Evolutionary conservation across 2,329 filamentous ascomycete species (phyloP), one percentile per base, ranked within the genome.

Genomic region (Epichloe baconii): DNA sequence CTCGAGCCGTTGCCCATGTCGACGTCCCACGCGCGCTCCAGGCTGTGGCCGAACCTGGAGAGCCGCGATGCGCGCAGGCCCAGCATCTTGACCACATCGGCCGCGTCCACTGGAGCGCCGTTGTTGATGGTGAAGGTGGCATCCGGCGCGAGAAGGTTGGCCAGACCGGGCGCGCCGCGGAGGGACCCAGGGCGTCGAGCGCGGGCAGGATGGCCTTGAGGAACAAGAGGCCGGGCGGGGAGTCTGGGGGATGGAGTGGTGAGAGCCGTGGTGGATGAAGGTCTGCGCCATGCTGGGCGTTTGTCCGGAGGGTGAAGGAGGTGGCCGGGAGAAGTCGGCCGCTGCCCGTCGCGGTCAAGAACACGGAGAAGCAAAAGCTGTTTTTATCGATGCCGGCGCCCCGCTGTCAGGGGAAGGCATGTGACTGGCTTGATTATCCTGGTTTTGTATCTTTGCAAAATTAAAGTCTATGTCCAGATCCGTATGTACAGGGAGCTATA

Each of bases 171-270:
- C 8, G 41, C 3, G 36, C 35, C 47, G 38, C 48, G 48, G 54
- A 53, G 17, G 54, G 52, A 19, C 49, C 51, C 12, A 56, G 50
- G 6, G 52, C 49, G 47, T 56, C 54, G 23, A 54, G 53, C 4
- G 52, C 51, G n/a, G 54, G 54, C 8, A 54, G 48, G 26, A 56
- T 45, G 17, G 26, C 34, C 21, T 52, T 51, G 42, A 56, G 51
- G 23, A 56, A 56, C 40, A 54, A 48, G n/a, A 56, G 46, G 10
- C 54, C 54, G 2, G 50, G 53, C 1, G 54, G 54, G 2, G 54
- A 48, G 15, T 21, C 17, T 14, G 21, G 38, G 3, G 14, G 40
- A 49, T 49, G 26, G 19, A 17, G 14, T 49, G 35, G 40, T 40
- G 31, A 15, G 47, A 36, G 40, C 47, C 47, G 6, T 34, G 26